Base-by-base conservation (phyloP, 1,284 basidiomycete genomes). In the Marasmius oreades region DNA sequence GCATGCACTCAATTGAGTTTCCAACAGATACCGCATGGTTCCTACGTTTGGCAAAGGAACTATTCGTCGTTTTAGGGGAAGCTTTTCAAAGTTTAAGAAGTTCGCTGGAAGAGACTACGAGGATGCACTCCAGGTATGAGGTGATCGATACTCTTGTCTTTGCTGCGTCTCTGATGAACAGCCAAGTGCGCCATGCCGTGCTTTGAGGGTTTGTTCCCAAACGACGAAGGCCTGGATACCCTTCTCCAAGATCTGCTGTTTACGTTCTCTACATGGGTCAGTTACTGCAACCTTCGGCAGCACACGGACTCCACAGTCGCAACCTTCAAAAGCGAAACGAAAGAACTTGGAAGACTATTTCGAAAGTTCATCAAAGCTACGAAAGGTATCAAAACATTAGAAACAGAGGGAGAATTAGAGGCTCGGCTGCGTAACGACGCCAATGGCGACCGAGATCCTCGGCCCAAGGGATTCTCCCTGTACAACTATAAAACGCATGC, bases 261-360 rank as follows among this genome's bases (percentile, higher is more conserved):
- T 47, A 23, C 14, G 7, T 47, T 47, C 24, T n/a, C 45, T 7
- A 47, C 45, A 20, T 47, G 23, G n/a, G 18, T 7, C 5, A 47
- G 45, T 23, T 47, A 47, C 45, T 12, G 20, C 23, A 18, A 26
- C 22, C 45, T 47, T 3, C 22, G 45, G 3, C 20, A 22, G 8
- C 45, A 47, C 6, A 47, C 45, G 7, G 45, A 47, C 45, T 47
- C 45, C 20, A 47, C 45, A 36, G n/a, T n/a, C n/a, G n/a, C n/a
- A n/a, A n/a, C n/a, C n/a, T n/a, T n/a, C n/a, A n/a, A n/a, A n/a
- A n/a, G n/a, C n/a, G n/a, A n/a, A n/a, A n/a, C n/a, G n/a, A n/a
- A n/a, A n/a, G n/a, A n/a, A n/a, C n/a, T n/a, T n/a, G n/a, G n/a
- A n/a, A n/a, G n/a, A n/a, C n/a, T n/a, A n/a, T n/a, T n/a, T n/a